A percentile compares a stretch with the other conserved stretches of the same genome.
These are phyloP conservation scores for Rhodotorula graminis DNA, from an alignment of 768 basidiomycete species.

Conservation along the genomic window DNA sequence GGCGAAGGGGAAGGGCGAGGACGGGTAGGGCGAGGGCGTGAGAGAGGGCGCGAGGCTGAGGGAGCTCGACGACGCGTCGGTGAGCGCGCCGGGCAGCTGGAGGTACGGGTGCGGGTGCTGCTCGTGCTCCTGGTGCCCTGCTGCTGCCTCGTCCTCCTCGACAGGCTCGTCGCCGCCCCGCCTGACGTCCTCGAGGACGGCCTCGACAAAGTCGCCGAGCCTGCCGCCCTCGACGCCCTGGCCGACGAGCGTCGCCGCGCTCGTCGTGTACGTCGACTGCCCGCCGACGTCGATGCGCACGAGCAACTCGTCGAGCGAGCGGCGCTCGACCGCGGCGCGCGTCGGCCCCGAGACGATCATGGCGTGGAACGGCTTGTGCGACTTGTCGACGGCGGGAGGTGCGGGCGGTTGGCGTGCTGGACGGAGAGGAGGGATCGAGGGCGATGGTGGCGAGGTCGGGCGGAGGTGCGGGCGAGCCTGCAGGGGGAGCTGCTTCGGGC, in stretches of 20 bases:
- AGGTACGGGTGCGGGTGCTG: too few species aligned
- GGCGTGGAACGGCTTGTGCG: neutral
- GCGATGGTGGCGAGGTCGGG: neutral
- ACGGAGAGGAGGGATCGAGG: neutral
- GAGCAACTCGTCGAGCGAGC: neutral
- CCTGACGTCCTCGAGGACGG: neutral
- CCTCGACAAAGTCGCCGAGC: slow-evolving; percentile 19
- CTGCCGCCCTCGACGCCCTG: neutral
- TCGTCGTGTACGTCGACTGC: slow-evolving; percentile 14
- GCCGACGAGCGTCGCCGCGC: slow-evolving; percentile 1
- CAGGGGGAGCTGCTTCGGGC: slow-evolving; percentile 12
- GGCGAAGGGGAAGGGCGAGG: slow-evolving; percentile 29
- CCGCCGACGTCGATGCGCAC: slow-evolving; percentile 27
- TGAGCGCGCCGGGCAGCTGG: neutral
- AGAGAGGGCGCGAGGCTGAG: neutral
- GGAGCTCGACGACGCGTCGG: neutral
- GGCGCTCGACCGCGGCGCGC: neutral
- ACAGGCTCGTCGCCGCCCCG: neutral
- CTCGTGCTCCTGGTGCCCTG: neutral
- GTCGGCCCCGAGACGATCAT: neutral
- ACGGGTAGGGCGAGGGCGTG: neutral
- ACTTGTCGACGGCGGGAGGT: neutral
- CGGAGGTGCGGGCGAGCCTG: neutral
- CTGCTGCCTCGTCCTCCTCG: too few species aligned
- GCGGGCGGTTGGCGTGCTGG: neutral